Percentiles rank a stretch among this genome's conserved stretches.
These are phyloP conservation scores for Huntiella decipiens DNA, from an alignment of 2,329 filamentous ascomycete genomes.

Conservation along the genomic window DNA sequence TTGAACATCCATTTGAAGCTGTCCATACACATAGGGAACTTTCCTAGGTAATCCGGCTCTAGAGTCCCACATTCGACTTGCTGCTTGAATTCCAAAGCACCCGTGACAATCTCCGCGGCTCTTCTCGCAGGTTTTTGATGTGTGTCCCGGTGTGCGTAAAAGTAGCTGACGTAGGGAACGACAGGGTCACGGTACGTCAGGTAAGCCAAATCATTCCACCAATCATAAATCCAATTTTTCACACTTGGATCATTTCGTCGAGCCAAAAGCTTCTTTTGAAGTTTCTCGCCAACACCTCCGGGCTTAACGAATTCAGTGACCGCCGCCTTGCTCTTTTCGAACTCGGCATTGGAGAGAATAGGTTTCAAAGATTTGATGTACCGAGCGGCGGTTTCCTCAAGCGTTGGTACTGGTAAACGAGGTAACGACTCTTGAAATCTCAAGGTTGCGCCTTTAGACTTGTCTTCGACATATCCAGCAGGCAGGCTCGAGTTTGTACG, in stretches of 20 bases:
- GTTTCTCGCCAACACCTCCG: conserved; percentile 60
- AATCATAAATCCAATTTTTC: conserved; percentile 92
- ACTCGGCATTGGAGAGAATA: conserved; percentile 49
- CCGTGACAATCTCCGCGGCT: conserved; percentile 73
- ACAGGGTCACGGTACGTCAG: conserved; percentile 86
- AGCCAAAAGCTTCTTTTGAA: conserved; percentile 75
- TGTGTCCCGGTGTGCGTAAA: conserved; percentile 96
- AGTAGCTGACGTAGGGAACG: conserved; percentile 96
- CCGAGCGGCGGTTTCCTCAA: conserved; percentile 62
- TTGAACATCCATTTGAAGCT: conserved; percentile 99
- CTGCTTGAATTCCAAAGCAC: conserved; percentile 82
- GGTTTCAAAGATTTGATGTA: conserved; percentile 69
- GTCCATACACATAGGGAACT: conserved; percentile 93
- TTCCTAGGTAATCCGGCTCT: conserved; percentile 98
- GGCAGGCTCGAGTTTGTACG: conserved; percentile 9
- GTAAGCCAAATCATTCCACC: conserved; percentile 96
- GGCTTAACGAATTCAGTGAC: conserved; percentile 78
- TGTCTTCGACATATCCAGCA: conserved; percentile 60
- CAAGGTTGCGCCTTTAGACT: conserved; percentile 61
- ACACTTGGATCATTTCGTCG: conserved; percentile 58
- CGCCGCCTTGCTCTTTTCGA: conserved; percentile 56
- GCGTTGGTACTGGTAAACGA: conserved; percentile 56
- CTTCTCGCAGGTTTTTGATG: conserved; percentile 74
- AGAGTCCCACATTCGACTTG: conserved; percentile 65
- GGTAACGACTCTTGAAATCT: conserved; percentile 76